Percentiles rank a stretch among this genome's conserved stretches.
Evolutionary conservation across 495 filamentous ascomycete species (phyloP).

Genomic region (Aspergillus heteromorphus): DNA sequence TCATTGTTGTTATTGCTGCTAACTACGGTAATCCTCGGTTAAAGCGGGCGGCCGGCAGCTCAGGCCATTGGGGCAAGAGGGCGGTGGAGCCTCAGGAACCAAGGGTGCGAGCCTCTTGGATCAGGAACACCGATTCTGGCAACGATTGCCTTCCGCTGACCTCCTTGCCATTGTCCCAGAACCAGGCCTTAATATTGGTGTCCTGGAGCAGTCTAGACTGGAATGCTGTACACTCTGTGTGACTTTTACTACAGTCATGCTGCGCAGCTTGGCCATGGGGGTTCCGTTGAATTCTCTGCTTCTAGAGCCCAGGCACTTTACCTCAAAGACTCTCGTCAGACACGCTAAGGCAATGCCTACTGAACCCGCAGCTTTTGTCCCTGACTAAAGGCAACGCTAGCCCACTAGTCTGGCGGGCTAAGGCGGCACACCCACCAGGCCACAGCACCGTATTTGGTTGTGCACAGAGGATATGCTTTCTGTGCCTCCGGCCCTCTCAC

Average conservation of each 20-base stretch:
- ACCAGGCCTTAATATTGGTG: not conserved
- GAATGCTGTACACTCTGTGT: not conserved
- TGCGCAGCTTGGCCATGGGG: not conserved
- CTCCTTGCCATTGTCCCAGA: not conserved
- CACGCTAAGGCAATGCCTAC: conserved; percentile 2
- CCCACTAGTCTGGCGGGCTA: not conserved
- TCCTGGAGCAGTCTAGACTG: not conserved
- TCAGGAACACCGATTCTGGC: conserved; percentile 18
- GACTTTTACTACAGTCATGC: not conserved
- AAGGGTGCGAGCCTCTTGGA: conserved; percentile 5
- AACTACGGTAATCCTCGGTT: not conserved
- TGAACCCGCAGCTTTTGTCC: conserved; percentile 7
- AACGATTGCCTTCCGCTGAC: conserved; percentile 11
- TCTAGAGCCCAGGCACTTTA: not conserved
- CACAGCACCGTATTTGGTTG: not conserved
- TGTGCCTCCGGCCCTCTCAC: not conserved
- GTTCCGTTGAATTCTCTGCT: not conserved
- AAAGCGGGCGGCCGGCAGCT: conserved; percentile 6
- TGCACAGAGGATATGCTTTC: not conserved
- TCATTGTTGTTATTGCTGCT: not conserved
- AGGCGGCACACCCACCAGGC: not conserved
- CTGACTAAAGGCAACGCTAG: conserved; percentile 6
- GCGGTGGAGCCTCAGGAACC: conserved; percentile 12
- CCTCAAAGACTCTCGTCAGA: not conserved
- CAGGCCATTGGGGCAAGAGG: conserved; percentile 6